A percentile compares a stretch with the other conserved stretches of the same genome.
These are phyloP conservation scores for Magnaporthiopsis poae DNA, from an alignment of 2,329 filamentous ascomycete species.

Conservation along the genomic window DNA sequence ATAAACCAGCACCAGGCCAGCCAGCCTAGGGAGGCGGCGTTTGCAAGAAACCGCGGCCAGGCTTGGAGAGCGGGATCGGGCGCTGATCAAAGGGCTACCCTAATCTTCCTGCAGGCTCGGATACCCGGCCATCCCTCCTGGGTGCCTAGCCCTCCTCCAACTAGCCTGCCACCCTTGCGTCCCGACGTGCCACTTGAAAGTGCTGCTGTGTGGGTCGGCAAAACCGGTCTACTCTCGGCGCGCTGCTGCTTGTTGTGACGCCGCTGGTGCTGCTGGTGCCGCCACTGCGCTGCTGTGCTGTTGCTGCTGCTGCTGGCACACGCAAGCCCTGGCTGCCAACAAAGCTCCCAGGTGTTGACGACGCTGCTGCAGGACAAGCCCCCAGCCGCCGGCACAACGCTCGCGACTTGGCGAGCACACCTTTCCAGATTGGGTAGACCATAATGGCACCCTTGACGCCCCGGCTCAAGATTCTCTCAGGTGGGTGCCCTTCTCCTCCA, in stretches of 20 bases:
- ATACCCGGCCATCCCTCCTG: neutral
- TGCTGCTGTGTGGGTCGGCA: constrained; percentile 6
- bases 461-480: constrained; percentile 52
- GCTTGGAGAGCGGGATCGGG: constrained; percentile 1
- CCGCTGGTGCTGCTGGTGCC: neutral
- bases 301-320: neutral
- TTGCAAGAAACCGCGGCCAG: neutral
- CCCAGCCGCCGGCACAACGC: constrained; percentile 17
- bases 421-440: constrained; percentile 30
- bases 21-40: neutral
- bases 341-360: constrained; percentile 11
- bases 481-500: constrained; percentile 32
- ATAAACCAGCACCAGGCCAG: neutral
- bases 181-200: neutral
- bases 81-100: neutral
- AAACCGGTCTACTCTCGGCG: neutral
- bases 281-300: too few species aligned
- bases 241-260: neutral
- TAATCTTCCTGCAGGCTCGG: neutral
- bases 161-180: neutral
- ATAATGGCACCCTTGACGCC: constrained; percentile 51
- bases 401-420: constrained; percentile 20
- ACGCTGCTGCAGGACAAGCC: constrained; percentile 14
- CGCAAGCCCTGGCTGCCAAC: constrained; percentile 9
- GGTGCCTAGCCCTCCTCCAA: neutral